These are phyloP conservation scores for Eucalyptus virginea DNA, from an alignment of 345 rosid species.

Conservation along the genomic window DNA sequence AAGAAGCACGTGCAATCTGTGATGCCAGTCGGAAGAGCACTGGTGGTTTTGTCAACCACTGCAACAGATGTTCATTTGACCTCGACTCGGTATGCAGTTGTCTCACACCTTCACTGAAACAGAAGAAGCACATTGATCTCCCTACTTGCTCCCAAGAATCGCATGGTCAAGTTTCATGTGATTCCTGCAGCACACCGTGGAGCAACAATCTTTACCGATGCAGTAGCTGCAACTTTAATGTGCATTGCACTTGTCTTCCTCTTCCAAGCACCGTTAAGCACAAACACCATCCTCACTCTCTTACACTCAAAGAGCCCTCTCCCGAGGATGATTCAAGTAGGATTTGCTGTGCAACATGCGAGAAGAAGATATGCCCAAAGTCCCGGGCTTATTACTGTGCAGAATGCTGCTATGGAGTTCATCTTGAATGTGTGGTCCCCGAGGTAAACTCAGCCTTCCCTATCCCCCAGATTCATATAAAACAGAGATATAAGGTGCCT, in stretches of 20 bases:
- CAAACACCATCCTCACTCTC: not conserved
- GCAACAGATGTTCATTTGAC: not conserved
- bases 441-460: not conserved
- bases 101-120: not conserved
- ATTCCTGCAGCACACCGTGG: not conserved
- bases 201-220: not conserved
- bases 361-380: not conserved
- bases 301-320: not conserved
- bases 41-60: not conserved
- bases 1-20: not conserved
- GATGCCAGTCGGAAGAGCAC: not conserved
- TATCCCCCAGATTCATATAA: not conserved
- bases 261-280: not conserved
- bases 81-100: not conserved
- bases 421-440: not conserved
- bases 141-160: not conserved
- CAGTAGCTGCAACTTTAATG: not conserved
- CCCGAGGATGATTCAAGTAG: not conserved
- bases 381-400: not conserved
- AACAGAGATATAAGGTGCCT: not conserved
- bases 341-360: not conserved
- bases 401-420: not conserved
- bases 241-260: not conserved
- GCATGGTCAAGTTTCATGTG: not conserved
- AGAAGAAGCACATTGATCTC: not conserved